phyloP scores from a whole-genome alignment of 2,329 filamentous ascomycete genomes.

The Fusarium sp. region DNA sequence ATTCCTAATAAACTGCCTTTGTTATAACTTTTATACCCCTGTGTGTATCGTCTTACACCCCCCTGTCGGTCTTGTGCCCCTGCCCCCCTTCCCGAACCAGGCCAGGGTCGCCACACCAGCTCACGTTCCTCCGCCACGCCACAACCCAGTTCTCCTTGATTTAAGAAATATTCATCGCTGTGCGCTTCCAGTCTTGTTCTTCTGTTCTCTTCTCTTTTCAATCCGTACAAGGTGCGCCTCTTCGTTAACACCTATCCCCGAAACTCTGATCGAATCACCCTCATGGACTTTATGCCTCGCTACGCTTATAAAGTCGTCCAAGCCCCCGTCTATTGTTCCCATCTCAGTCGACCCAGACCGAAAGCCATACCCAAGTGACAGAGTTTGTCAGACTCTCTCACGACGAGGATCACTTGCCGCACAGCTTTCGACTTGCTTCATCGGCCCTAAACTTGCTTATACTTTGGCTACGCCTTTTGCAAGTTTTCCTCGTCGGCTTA shows the following conservation, averaged over 20 bases:
- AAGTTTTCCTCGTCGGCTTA: constrained; percentile 40
- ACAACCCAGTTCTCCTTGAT: constrained; percentile 35
- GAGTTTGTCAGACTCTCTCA: not conserved
- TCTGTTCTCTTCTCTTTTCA: constrained; percentile 6
- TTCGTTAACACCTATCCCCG: constrained; percentile 28
- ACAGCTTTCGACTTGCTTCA: constrained; percentile 21
- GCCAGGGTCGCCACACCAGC: constrained; percentile 8
- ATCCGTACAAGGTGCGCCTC: constrained; percentile 25
- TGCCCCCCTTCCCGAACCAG: not conserved
- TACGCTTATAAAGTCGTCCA: constrained; percentile 34
- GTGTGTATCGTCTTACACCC: too few relatives aligned
- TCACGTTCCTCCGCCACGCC: constrained; percentile 32
- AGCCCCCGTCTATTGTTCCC: constrained; percentile 29
- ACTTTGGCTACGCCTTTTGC: constrained; percentile 12
- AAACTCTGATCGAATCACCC: constrained; percentile 19
- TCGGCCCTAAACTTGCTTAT: constrained; percentile 6
- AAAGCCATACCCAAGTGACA: constrained; percentile 39
- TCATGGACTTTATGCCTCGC: constrained; percentile 42
- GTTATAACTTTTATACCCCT: too few relatives aligned
- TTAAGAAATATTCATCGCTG: constrained; percentile 36
- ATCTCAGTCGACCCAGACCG: constrained; percentile 34
- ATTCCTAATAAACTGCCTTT: too few relatives aligned
- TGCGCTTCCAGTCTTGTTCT: constrained; percentile 6
- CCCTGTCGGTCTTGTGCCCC: too few relatives aligned
- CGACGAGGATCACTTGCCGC: constrained; percentile 41